Percentiles rank a stretch among this genome's conserved stretches.
Conservation (phyloP, 768 basidiomycete genomes). For the Auricularia sp. region DNA sequence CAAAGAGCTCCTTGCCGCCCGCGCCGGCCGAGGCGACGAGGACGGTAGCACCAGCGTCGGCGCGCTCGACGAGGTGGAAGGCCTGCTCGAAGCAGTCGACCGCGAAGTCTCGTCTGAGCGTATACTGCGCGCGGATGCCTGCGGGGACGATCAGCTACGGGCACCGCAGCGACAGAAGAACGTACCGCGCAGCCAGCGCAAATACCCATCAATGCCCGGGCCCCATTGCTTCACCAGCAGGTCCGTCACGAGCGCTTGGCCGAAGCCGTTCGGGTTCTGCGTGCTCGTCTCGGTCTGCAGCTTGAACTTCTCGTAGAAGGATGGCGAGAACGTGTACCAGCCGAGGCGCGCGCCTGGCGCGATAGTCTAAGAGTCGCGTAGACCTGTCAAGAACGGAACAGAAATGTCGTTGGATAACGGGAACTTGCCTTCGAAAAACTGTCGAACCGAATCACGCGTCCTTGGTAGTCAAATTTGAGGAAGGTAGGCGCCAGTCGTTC, state of each 20-base stretch:
- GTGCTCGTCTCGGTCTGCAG: slow-evolving; percentile 58
- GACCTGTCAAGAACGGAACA: too few relatives aligned
- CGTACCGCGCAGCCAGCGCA: slow-evolving; percentile 60
- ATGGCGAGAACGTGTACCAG: slow-evolving; percentile 67
- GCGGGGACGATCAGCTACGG: not conserved
- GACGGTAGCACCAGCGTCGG: slow-evolving; percentile 13
- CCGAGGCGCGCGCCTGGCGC: slow-evolving; percentile 71
- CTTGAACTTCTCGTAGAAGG: slow-evolving; percentile 67
- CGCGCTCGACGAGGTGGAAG: slow-evolving; percentile 32
- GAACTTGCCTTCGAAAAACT: slow-evolving; percentile 39
- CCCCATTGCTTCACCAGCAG: slow-evolving; percentile 50
- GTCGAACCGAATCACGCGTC: slow-evolving; percentile 75
- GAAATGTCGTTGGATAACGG: not conserved
- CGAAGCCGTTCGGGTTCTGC: slow-evolving; percentile 64
- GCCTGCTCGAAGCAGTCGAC: slow-evolving; percentile 53
- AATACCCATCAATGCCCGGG: slow-evolving; percentile 48
- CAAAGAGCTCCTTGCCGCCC: slow-evolving; percentile 34
- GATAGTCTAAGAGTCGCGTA: slow-evolving; percentile 42
- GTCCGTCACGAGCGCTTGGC: slow-evolving; percentile 51
- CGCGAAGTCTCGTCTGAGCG: slow-evolving; percentile 48
- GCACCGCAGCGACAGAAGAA: too few relatives aligned
- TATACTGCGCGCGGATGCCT: slow-evolving; percentile 44
- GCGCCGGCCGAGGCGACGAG: not conserved
- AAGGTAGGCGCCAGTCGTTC: slow-evolving; percentile 48
- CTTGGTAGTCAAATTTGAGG: slow-evolving; percentile 61